Conservation (phyloP, 2,329 filamentous ascomycete species). For the Eurotiales sp. region DNA sequence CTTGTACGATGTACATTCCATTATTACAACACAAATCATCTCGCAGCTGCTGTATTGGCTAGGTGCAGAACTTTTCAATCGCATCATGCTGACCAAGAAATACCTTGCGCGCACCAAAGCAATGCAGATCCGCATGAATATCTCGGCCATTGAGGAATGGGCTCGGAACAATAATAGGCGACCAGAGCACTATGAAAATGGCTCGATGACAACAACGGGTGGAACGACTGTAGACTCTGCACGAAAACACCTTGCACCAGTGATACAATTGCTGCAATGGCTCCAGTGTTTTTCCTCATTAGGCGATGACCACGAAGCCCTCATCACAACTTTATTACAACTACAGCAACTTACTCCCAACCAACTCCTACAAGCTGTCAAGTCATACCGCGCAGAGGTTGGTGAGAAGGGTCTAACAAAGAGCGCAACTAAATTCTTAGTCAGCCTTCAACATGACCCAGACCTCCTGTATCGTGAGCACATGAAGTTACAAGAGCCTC, state of each 20-base stretch:
- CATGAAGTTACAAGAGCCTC: constrained; percentile 26
- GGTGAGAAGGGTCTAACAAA: constrained; percentile 90
- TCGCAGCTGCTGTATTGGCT: constrained; percentile 96
- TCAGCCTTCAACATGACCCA: constrained; percentile 72
- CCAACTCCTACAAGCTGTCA: constrained; percentile 86
- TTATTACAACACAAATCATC: constrained; percentile 87
- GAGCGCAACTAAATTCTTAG: constrained; percentile 80
- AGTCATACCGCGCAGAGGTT: constrained; percentile 90
- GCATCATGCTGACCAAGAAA: constrained; percentile 92
- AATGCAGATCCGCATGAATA: constrained; percentile 99
- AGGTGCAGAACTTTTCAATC: constrained; percentile 92
- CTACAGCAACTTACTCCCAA: constrained; percentile 78
- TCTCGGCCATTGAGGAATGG: constrained; percentile 94
- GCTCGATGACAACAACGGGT: constrained; percentile 77
- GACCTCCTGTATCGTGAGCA: constrained; percentile 49
- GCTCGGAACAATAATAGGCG: constrained; percentile 87
- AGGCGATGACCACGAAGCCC: constrained; percentile 81
- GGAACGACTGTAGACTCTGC: constrained; percentile 84
- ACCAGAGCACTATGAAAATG: constrained; percentile 92
- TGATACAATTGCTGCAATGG: constrained; percentile 95
- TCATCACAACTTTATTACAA: constrained; percentile 85
- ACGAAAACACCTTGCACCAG: constrained; percentile 77
- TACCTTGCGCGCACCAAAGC: constrained; percentile 95
- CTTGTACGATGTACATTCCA: constrained; percentile 97
- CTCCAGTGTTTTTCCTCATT: constrained; percentile 95